These are phyloP conservation scores for Penicillium parvum DNA, from an alignment of 495 filamentous ascomycete genomes.

Conservation along the genomic window DNA sequence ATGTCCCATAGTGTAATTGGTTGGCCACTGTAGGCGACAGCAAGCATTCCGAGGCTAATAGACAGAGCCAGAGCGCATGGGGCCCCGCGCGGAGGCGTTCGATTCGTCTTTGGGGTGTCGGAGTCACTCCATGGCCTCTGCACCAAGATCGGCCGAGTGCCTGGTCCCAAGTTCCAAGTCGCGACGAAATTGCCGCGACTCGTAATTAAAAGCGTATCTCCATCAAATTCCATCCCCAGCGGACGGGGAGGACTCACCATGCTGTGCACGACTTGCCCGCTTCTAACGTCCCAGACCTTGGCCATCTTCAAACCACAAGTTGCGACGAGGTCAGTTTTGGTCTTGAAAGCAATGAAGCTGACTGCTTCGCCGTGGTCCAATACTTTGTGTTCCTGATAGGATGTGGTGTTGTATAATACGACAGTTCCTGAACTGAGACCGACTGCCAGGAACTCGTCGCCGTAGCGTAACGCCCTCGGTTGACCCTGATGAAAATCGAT, in stretches of 20 bases:
- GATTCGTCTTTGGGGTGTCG: neutral
- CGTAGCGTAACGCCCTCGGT: constrained; percentile 20
- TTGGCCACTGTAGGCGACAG: neutral
- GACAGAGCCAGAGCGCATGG: neutral
- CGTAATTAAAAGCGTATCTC: neutral
- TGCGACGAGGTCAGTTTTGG: neutral
- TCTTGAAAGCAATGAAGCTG: neutral
- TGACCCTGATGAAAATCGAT: constrained; percentile 17
- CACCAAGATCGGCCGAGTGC: neutral
- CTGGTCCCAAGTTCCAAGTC: neutral
- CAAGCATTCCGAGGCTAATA: neutral
- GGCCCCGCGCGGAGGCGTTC: neutral
- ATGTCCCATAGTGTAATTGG: constrained; percentile 5
- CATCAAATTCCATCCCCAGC: neutral
- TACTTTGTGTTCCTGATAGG: neutral
- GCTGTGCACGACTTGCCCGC: neutral
- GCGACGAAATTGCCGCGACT: neutral
- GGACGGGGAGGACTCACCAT: neutral
- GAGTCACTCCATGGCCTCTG: neutral
- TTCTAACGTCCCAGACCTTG: constrained; percentile 15
- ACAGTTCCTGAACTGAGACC: neutral
- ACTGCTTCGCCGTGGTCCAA: neutral
- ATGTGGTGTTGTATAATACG: neutral
- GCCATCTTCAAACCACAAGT: constrained; percentile 8
- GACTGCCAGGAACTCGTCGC: constrained; percentile 1